phyloP scores from a whole-genome alignment of 129 eudicot genomes.

The Arctium lappa region DNA sequence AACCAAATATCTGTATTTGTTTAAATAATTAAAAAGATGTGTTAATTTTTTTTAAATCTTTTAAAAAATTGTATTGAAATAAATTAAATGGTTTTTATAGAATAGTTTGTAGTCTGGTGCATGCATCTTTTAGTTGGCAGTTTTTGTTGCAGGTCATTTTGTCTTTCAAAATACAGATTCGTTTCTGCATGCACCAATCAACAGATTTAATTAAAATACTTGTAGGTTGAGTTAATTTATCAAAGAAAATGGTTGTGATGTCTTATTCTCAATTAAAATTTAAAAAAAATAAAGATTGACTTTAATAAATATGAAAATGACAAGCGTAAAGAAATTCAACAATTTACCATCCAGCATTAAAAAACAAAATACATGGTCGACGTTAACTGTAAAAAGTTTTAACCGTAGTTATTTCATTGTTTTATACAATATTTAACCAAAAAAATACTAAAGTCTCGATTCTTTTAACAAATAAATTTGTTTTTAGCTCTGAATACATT shows the following conservation, averaged over 20 bases:
- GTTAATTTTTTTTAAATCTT: not conserved
- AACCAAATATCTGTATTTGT: slow-evolving; percentile 18
- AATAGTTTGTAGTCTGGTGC: not conserved
- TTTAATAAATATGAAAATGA: slow-evolving; percentile 21
- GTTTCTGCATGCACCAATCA: not conserved
- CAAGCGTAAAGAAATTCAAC: slow-evolving; percentile 1
- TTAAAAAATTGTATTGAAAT: not conserved
- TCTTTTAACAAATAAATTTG: not conserved
- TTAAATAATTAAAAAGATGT: too few relatives aligned
- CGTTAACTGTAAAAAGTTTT: not conserved
- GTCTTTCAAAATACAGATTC: not conserved
- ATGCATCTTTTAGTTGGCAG: slow-evolving; percentile 4
- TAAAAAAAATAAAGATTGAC: not conserved
- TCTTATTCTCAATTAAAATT: slow-evolving; percentile 18
- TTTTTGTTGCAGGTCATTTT: not conserved
- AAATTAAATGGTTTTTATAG: not conserved
- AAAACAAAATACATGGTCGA: not conserved
- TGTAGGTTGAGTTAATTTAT: not conserved
- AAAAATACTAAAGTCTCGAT: not conserved
- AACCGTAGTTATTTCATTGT: not conserved
- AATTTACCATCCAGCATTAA: not conserved
- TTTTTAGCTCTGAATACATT: not conserved
- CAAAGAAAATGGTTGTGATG: slow-evolving; percentile 22
- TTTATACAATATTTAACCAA: not conserved
- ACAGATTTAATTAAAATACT: not conserved